Conservation (phyloP, 306 rosid species). For the Vicia sativa region DNA sequence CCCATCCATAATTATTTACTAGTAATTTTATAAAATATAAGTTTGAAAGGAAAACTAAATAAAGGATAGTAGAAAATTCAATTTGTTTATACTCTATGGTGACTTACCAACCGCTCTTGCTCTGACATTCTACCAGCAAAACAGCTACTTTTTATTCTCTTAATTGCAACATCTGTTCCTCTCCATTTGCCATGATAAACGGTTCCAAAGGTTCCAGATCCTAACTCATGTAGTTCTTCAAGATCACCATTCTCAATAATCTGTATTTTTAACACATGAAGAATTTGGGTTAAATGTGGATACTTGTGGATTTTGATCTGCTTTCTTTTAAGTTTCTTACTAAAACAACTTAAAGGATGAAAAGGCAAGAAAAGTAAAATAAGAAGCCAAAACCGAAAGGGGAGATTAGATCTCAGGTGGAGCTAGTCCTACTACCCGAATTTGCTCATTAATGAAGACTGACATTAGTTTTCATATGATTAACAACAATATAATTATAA, state of each 20-base stretch:
- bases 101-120: conserved; percentile 88
- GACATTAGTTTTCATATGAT: neutral
- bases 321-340: conserved; percentile 25
- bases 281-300: conserved; percentile 27
- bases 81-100: conserved; percentile 29
- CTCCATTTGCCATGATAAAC: conserved; percentile 98
- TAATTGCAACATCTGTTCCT: conserved; percentile 96
- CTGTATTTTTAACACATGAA: conserved; percentile 54
- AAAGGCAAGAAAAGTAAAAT: neutral
- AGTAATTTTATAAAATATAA: conserved; percentile 9
- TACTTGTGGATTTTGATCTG: conserved; percentile 14
- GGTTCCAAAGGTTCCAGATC: conserved; percentile 98
- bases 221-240: conserved; percentile 82
- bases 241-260: conserved; percentile 78
- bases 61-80: conserved; percentile 19
- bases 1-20: conserved; percentile 16
- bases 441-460: neutral
- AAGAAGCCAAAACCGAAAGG: conserved; percentile 10
- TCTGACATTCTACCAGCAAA: conserved; percentile 80
- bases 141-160: conserved; percentile 92
- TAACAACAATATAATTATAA: neutral
- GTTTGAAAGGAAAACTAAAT: conserved; percentile 24
- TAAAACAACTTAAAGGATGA: conserved; percentile 28
- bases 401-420: conserved; percentile 19
- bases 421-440: neutral